These are phyloP conservation scores for Stemphylium lycopersici DNA, from an alignment of 2,329 filamentous ascomycete species.

Conservation along the genomic window DNA sequence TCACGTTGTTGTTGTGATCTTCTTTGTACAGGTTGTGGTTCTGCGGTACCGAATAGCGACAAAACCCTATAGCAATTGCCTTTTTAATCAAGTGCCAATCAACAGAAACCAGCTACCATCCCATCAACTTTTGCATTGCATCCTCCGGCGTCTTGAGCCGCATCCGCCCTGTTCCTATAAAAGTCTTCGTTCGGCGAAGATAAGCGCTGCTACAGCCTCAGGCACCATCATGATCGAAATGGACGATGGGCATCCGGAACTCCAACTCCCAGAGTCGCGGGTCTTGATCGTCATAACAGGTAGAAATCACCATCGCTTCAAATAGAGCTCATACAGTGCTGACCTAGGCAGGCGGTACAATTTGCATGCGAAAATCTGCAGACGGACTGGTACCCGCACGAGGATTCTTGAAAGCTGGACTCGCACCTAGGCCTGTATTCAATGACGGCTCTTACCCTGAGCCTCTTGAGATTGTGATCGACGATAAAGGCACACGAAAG, in stretches of 20 bases:
- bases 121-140: conserved; percentile 1
- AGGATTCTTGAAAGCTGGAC: conserved; percentile 80
- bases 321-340: background rate
- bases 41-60: conserved; percentile 16
- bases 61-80: conserved; percentile 2
- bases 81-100: conserved; percentile 1
- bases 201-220: background rate
- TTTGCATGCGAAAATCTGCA: conserved; percentile 85
- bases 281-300: conserved; percentile 92
- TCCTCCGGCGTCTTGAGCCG: background rate
- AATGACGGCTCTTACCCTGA: conserved; percentile 73
- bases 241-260: conserved; percentile 36
- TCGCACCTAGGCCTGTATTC: conserved; percentile 82
- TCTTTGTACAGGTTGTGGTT: conserved; percentile 4
- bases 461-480: conserved; percentile 61
- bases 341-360: conserved; percentile 65
- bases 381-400: conserved; percentile 76
- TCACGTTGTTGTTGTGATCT: conserved; percentile 10
- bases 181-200: background rate
- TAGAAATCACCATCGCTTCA: conserved; percentile 27
- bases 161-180: background rate
- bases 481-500: conserved; percentile 55
- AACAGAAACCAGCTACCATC: conserved; percentile 2
- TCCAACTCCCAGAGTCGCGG: conserved; percentile 69
- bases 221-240: conserved; percentile 21